A percentile compares a stretch with the other conserved stretches of the same genome.
These are phyloP conservation scores for Sarocladium brachiariae DNA, from an alignment of 2,329 filamentous ascomycete genomes.

Conservation along the genomic window DNA sequence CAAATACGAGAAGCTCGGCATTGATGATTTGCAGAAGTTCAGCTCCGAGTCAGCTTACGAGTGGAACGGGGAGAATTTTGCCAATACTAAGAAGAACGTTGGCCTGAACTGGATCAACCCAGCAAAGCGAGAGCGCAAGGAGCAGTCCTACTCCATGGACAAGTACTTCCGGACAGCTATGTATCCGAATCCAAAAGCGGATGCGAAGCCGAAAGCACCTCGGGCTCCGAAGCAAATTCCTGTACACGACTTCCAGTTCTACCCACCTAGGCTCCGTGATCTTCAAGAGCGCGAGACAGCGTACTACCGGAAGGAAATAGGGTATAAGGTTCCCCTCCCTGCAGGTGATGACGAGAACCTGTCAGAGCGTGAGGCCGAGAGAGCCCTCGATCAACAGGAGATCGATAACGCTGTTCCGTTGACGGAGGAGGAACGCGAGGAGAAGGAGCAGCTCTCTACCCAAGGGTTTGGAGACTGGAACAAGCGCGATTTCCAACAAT, in stretches of 20 bases:
- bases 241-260: conserved; percentile 97
- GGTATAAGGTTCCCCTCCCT: conserved; percentile 83
- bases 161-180: conserved; percentile 95
- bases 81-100: conserved; percentile 84
- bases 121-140: conserved; percentile 94
- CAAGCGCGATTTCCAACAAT: conserved; percentile 95
- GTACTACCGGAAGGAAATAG: conserved; percentile 91
- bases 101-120: conserved; percentile 97
- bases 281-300: conserved; percentile 96
- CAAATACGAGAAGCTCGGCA: conserved; percentile 92
- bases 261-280: conserved; percentile 74
- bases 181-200: conserved; percentile 70
- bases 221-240: conserved; percentile 86
- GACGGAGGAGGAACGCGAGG: conserved; percentile 80
- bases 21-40: conserved; percentile 97
- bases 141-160: conserved; percentile 96
- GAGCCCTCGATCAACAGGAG: conserved; percentile 79
- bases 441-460: conserved; percentile 74
- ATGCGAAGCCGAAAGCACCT: conserved; percentile 91
- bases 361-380: conserved; percentile 79
- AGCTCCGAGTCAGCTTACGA: conserved; percentile 96
- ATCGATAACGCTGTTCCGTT: conserved; percentile 88
- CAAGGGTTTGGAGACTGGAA: conserved; percentile 95
- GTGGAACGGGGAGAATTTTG: conserved; percentile 97
- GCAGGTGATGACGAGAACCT: conserved; percentile 86